Evolutionary conservation across 2,329 filamentous ascomycete genomes (phyloP).

Genomic region (Ophiosphaerella narmari): DNA sequence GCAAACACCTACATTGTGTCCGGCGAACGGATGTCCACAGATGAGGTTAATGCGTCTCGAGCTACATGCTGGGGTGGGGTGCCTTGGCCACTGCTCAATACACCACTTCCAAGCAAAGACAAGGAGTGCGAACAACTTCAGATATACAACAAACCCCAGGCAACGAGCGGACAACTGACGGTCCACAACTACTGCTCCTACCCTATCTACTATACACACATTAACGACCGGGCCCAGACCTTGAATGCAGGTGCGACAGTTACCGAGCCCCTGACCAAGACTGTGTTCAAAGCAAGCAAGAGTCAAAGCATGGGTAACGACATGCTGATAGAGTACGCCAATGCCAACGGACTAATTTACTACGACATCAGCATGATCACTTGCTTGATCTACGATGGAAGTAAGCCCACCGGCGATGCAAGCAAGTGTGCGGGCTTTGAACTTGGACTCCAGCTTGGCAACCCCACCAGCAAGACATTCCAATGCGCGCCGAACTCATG

Average conservation of each 20-base stretch:
- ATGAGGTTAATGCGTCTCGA: no score
- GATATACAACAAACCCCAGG: conserved; percentile 12
- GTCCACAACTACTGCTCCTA: conserved; percentile 26
- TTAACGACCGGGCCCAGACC: conserved; percentile 4
- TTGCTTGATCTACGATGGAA: conserved; percentile 11
- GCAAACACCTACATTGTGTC: no score
- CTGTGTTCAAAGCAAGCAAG: conserved; percentile 19
- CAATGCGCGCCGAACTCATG: conserved; percentile 18
- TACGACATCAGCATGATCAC: conserved; percentile 27
- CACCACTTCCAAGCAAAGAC: conserved; percentile 12
- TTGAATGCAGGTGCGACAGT: conserved; percentile 10
- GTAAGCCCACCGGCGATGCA: conserved; percentile 8
- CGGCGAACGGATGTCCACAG: no score
- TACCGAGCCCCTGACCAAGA: conserved; percentile 10
- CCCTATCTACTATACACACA: conserved; percentile 14
- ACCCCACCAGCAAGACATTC: conserved; percentile 8
- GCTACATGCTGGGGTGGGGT: conserved; percentile 10
- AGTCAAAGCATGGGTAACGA: conserved; percentile 11
- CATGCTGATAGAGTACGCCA: conserved; percentile 20
- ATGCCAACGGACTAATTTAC: conserved; percentile 5
- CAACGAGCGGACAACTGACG: conserved; percentile 13
- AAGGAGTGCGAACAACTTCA: conserved; percentile 13
- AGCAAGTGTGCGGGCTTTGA: conserved; percentile 19
- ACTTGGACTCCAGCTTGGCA: conserved; percentile 21
- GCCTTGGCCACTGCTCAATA: conserved; percentile 14